phyloP scores from a whole-genome alignment of 1,284 basidiomycete genomes.

The Fomitiporia mediterranea region DNA sequence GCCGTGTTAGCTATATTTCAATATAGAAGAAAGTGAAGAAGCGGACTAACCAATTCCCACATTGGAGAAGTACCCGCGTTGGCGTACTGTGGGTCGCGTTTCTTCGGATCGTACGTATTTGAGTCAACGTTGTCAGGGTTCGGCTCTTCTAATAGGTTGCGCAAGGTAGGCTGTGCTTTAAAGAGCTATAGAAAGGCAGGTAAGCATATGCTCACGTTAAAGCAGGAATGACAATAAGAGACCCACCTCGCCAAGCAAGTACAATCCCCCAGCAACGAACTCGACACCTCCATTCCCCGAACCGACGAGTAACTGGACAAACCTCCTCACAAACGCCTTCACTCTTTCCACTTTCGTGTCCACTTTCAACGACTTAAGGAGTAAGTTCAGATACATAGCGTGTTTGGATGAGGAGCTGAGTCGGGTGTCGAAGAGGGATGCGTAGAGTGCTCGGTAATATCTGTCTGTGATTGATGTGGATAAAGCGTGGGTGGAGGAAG shows the following conservation, averaged over 20 bases:
- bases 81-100: slow-evolving; percentile 89
- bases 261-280: slow-evolving; percentile 88
- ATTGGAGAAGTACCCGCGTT: slow-evolving; percentile 79
- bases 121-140: slow-evolving; percentile 26
- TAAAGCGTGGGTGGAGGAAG: slow-evolving; percentile 31
- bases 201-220: not conserved
- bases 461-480: slow-evolving; percentile 66
- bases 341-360: slow-evolving; percentile 67
- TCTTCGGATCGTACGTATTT: slow-evolving; percentile 76
- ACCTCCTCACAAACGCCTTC: slow-evolving; percentile 82
- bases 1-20: not conserved
- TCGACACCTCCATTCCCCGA: slow-evolving; percentile 74
- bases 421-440: slow-evolving; percentile 81
- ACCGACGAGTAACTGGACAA: slow-evolving; percentile 77
- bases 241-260: slow-evolving; percentile 67
- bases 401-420: slow-evolving; percentile 87
- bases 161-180: slow-evolving; percentile 65
- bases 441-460: slow-evolving; percentile 91
- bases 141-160: slow-evolving; percentile 54
- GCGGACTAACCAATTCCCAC: slow-evolving; percentile 76
- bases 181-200: slow-evolving; percentile 58
- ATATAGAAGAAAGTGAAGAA: not conserved
- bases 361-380: slow-evolving; percentile 89
- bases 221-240: not conserved
- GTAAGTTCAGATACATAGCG: slow-evolving; percentile 94